Percentiles rank a stretch among this genome's conserved stretches.
Conservation (phyloP, 1,284 basidiomycete species). For the Volvariella volvacea region DNA sequence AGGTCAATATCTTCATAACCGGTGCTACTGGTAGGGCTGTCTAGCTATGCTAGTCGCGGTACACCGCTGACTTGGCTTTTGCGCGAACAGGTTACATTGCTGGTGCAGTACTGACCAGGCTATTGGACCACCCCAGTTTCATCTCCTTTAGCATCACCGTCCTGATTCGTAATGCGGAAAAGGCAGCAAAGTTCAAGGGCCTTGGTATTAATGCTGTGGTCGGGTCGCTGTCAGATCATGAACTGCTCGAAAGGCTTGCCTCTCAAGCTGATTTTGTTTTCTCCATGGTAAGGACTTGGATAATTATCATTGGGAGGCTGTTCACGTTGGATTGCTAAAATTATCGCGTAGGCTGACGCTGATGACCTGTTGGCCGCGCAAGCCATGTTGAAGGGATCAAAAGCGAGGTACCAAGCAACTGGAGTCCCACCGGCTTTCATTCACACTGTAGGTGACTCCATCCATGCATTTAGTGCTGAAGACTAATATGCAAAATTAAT, state of each 20-base stretch:
- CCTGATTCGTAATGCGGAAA: constrained; percentile 32
- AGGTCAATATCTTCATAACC: constrained; percentile 15
- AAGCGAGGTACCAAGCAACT: constrained; percentile 24
- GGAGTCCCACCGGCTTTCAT: constrained; percentile 32
- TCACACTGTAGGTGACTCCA: constrained; percentile 26
- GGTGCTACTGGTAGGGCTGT: constrained; percentile 16
- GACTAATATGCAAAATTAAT: background rate
- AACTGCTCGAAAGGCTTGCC: constrained; percentile 20
- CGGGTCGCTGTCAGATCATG: constrained; percentile 31
- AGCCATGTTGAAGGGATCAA: constrained; percentile 32
- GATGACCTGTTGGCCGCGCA: constrained; percentile 28
- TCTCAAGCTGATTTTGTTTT: constrained; percentile 28
- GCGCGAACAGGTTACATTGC: constrained; percentile 31
- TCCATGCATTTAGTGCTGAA: background rate
- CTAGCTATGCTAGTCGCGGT: too few relatives aligned
- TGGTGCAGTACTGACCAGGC: constrained; percentile 31
- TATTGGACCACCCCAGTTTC: constrained; percentile 29
- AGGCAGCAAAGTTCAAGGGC: constrained; percentile 29
- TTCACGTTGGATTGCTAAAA: too few relatives aligned
- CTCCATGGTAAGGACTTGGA: constrained; percentile 21
- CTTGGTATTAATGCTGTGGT: constrained; percentile 30
- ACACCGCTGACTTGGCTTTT: background rate
- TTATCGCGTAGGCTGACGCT: constrained; percentile 26
- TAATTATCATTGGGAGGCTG: too few relatives aligned
- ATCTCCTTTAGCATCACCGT: constrained; percentile 29